Base-by-base conservation (phyloP, 2,329 filamentous ascomycete species). In the Cladorrhinum sp. region DNA sequence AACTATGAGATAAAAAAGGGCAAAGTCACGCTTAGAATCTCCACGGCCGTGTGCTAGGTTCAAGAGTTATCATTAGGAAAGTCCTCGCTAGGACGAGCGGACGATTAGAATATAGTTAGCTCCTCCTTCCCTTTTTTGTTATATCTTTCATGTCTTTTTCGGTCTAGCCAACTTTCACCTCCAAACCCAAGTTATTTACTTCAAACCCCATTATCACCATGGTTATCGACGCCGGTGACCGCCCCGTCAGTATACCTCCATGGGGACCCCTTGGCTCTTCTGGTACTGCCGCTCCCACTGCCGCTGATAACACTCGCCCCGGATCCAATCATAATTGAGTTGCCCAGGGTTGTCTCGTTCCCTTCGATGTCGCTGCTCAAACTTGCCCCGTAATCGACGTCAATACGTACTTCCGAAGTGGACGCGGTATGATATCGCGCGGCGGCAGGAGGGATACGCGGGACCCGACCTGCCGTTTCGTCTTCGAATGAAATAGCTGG, bases 371-470 rank as follows among this genome's bases (percentile, higher is more conserved):
- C 61, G 8, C 54, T 50, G 28, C 58, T 65, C 48, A 62, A 36
- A 7, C 57, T 66, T 2, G 64, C 55, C 3, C 62, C 64, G 54
- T 68, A 66, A 50, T 68, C 62, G 8, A 67, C 60, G 33, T 66
- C 59, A 18, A 68, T 61, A 18, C 57, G 49, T 30, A 68, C 66
- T 51, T 68, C 65, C 1, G 66, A 61, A 21, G 60, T 18, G 24
- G 39, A 39, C 20, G 26, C 20, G 2, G 30, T 36, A 16, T 42
- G 30, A 16, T 36, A 42, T 26, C 30, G 23, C 23, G 53, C 39
- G 21, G 54, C 39, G 21, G 42, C 21, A 2, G 54, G 33, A 6
- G 56, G 58, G 7, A 55, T 26, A n/a, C 42, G 39, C n/a, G 50
- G 53, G 14, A n/a, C 42, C 26, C 48, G 14, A 39, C 14, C 52